Base-by-base conservation (phyloP, 768 basidiomycete genomes). In the Pisolithus microcarpus region DNA sequence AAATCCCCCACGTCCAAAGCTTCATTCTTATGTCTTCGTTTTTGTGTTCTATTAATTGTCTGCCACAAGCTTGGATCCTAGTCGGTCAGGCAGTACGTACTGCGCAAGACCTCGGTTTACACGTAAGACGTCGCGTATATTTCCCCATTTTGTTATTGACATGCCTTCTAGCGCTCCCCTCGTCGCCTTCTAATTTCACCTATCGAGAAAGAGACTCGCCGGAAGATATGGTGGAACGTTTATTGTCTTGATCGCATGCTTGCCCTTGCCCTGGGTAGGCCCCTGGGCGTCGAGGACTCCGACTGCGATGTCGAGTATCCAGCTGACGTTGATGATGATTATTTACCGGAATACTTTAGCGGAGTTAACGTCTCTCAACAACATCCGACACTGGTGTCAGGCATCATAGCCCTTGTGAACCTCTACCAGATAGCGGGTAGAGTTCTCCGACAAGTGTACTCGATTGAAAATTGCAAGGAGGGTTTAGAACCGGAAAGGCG, bases 171-270 rank as follows among this genome's bases (percentile, higher is more conserved):
- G 91, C 86, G 92, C 51, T 91, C 91, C 2, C 86, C 90, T 4
- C 80, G 85, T 46, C 80, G 88, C 42, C 75, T 93, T 43, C 62
- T 74, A 16, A 73, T 92, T 34, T 71, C 81, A 18, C 72, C 84
- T 36, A 78, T 88, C 38, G 89, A 94, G 66, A 94, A 91, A 67
- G 90, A 94, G 68, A 88, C 89, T 0, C 81, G 91, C 28, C 76
- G 85, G 55, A 91, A 93, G 70, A 85, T 93, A 46, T 94, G 92
- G 92, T 94, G 92, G 90, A 83, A 87, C 39, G 88, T 93, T 24
- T 95, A 95, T 61, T 84, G 83, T 23, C 73, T 95, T 46, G 92
- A 89, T 66, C 84, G 91, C 46, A 92, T 93, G 88, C 84, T 95
- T 18, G 92, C 92, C 21, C 80, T 94, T 48, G 85, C 91, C 13